Evolutionary conservation across 2,329 filamentous ascomycete species (phyloP), one percentile per base, ranked within the genome.

Genomic region (Fusarium penzigii): DNA sequence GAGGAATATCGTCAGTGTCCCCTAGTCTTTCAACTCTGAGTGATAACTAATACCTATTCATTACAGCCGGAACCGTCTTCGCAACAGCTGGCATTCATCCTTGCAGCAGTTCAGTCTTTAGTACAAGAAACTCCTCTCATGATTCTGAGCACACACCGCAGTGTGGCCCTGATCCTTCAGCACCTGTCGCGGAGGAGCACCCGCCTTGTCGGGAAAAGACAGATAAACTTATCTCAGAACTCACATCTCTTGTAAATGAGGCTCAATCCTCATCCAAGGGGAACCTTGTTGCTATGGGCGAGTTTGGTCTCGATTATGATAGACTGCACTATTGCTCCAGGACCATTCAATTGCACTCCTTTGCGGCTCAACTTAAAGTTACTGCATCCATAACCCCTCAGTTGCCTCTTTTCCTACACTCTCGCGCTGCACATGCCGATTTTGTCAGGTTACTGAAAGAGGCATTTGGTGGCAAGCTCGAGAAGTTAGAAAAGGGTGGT

Each of bases 271-370:
- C 72, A 6, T 70, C 82, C 0, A 57, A 62, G 38, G 55, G 63
- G 39, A 59, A 61, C 38, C 79, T 89, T 39, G 86, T 90, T 1
- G 93, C 94, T 7, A 92, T 97, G 69, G 94, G 94, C 44, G 94
- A 99, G 72, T 91, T 99, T 56, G 94, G 94, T 2, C 86, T 99
- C 5, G 94, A 99, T 74, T 99, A 97, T 68, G 94, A 99, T 74
- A 85, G 94, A 2, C 76, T 99, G 36, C 89, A 90, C 64, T 87
- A 92, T 65, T 92, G 89, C 66, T 84, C 87, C 39, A 89, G 87
- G 65, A 85, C 87, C 20, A 82, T 87, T 14, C 94, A 99, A 71
- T 77, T 92, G 29, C 87, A 91, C 66, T 92, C 90, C 54, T 99
- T 99, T 69, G 84, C 86, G 40, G 82, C 83, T 7, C 94, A 99